A percentile compares a stretch with the other conserved stretches of the same genome.
Conservation (phyloP, 2,329 filamentous ascomycete species). For the Clonostachys solani region DNA sequence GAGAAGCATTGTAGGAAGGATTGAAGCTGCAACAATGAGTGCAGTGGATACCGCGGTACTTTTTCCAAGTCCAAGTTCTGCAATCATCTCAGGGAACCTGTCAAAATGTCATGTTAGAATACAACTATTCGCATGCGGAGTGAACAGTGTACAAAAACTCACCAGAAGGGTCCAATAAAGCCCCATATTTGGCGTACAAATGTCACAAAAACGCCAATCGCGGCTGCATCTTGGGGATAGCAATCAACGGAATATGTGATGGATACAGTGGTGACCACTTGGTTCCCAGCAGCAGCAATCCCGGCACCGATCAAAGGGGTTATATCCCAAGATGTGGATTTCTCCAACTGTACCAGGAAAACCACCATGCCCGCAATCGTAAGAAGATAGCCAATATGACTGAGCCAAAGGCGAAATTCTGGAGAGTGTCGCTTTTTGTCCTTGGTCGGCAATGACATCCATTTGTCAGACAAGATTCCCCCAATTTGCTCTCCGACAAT, state of each 20-base stretch:
- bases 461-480: slow-evolving; percentile 46
- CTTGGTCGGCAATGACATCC: slow-evolving; percentile 33
- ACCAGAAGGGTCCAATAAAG: slow-evolving; percentile 34
- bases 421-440: slow-evolving; percentile 25
- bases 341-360: slow-evolving; percentile 45
- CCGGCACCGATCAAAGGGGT: slow-evolving; percentile 50
- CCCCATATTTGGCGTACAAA: slow-evolving; percentile 50
- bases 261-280: slow-evolving; percentile 56
- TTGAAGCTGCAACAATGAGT: neutral
- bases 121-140: neutral
- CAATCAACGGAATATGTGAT: slow-evolving; percentile 59
- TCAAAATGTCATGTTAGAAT: too few relatives aligned
- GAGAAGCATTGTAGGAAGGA: neutral
- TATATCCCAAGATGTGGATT: slow-evolving; percentile 44
- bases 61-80: too few relatives aligned
- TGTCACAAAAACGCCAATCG: slow-evolving; percentile 54
- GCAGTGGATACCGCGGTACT: neutral
- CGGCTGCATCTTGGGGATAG: slow-evolving; percentile 43
- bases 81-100: too few relatives aligned
- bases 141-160: slow-evolving; percentile 1
- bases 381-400: slow-evolving; percentile 45
- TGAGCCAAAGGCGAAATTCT: slow-evolving; percentile 53
- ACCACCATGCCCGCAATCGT: slow-evolving; percentile 47
- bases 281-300: slow-evolving; percentile 49
- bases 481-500: slow-evolving; percentile 55